Base-by-base conservation (phyloP, 345 rosid species). In the Anacardium occidentale region DNA sequence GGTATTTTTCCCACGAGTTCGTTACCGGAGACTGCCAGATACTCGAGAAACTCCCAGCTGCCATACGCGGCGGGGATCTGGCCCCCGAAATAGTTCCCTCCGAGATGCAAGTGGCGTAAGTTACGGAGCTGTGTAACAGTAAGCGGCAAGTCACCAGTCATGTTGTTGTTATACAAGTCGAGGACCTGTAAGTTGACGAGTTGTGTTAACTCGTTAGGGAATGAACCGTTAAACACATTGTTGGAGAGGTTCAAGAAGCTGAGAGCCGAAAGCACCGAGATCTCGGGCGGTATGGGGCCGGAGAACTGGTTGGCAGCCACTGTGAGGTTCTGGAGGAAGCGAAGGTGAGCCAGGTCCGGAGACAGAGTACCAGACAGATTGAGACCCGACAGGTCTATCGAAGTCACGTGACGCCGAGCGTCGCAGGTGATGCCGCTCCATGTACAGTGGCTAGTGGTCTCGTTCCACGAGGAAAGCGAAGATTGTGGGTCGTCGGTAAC, bases 101-200 rank as follows among this genome's bases (percentile, higher is more conserved):
- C 97, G 60, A 91, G 90, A 65, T 94, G 97, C 4, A 94, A 79
- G 70, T 92, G 95, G 0, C 86, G 89, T 72, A 94, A 88, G 74
- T 80, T 87, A 14, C 89, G 81, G 64, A 93, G 78, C 45, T 84
- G 85, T 14, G 90, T 78, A 72, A 89, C 94, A 69, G 88, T 77
- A 24, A 86, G 34, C 17, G 97, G 99, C 17, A 95, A 77, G 54
- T 75, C 82, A 3, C 94, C 97, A 25, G 97, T 89, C 82, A 95
- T 69, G 69, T 95, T 95, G 83, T 95, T 95, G 82, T 95, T 95
- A 75, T 95, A 95, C 44, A 95, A 79, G 83, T 92, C 99, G 20
- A 95, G 93, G 20, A 93, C 86, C 10, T 84, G 89, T n/a, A 95
- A 91, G 70, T 72, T 85, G 32, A 74, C 69, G 18, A 95, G 89